Percentiles rank a stretch among this genome's conserved stretches.
These are phyloP conservation scores for Solanum habrochaites DNA, from an alignment of 257 asterid species.

Conservation along the genomic window DNA sequence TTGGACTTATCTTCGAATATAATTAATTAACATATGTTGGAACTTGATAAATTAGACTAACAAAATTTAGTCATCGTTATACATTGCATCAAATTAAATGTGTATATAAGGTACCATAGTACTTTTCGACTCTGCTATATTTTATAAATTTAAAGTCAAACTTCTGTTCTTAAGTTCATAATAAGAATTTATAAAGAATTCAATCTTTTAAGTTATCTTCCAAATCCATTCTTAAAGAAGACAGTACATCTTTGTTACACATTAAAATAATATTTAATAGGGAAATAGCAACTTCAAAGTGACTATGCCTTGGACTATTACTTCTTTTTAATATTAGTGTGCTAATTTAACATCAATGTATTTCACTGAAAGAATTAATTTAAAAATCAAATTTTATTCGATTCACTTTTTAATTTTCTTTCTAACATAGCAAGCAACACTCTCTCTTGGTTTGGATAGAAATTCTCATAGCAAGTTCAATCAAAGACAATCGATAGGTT, in stretches of 20 bases:
- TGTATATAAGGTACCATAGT: not conserved
- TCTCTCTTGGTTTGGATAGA: too few species aligned
- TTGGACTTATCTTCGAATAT: not conserved
- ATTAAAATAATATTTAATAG: not conserved
- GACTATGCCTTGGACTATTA: not conserved
- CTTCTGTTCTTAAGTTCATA: not conserved
- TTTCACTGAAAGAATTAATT: not conserved
- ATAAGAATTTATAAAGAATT: not conserved
- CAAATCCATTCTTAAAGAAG: not conserved
- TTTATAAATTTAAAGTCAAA: not conserved
- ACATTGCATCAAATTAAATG: not conserved
- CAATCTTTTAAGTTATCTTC: not conserved
- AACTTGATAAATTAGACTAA: not conserved
- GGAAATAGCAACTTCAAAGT: not conserved
- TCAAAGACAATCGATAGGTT: too few species aligned
- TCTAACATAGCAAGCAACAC: not conserved
- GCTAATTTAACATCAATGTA: not conserved
- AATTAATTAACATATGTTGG: not conserved
- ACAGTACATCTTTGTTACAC: not conserved
- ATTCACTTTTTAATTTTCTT: too few species aligned
- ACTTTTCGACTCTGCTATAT: not conserved
- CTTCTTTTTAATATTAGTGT: too few species aligned
- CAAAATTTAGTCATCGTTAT: not conserved
- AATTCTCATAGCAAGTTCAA: too few species aligned
- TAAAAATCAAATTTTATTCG: too few species aligned